Evolutionary conservation across 2,329 filamentous ascomycete species (phyloP).

Genomic region (Colletotrichum coccodes): DNA sequence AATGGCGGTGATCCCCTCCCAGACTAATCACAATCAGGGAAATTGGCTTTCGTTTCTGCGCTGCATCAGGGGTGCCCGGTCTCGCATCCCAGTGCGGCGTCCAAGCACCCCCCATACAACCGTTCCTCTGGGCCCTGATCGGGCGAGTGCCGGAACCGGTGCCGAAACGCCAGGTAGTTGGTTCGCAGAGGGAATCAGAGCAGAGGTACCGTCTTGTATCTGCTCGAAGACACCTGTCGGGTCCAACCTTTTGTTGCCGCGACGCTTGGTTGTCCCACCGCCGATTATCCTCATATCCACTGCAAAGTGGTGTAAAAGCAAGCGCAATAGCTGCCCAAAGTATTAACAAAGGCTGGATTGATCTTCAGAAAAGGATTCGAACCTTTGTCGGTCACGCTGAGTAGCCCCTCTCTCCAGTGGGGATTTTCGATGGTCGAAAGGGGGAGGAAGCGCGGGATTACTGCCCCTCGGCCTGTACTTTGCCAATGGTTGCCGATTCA

Average conservation of each 20-base stretch:
- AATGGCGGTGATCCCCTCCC: constrained; percentile 33
- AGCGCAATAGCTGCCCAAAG: not conserved
- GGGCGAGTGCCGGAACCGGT: constrained; percentile 34
- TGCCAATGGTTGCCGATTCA: not conserved
- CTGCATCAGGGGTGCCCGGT: constrained; percentile 29
- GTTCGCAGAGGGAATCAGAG: constrained; percentile 16
- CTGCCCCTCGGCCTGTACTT: not conserved
- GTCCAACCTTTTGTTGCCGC: not conserved
- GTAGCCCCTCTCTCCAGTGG: not conserved
- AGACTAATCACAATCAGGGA: constrained; percentile 32
- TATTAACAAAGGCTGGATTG: not conserved
- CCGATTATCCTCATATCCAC: constrained; percentile 12
- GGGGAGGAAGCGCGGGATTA: not conserved
- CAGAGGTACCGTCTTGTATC: constrained; percentile 22
- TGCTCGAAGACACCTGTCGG: not conserved
- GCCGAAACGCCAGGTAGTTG: constrained; percentile 31
- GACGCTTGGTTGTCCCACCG: not conserved
- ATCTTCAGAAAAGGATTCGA: not conserved
- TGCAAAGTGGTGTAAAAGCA: not conserved
- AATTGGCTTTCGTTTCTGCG: constrained; percentile 33
- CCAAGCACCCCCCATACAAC: constrained; percentile 33
- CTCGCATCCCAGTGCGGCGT: constrained; percentile 19
- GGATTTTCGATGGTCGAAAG: not conserved
- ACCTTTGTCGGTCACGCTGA: not conserved
- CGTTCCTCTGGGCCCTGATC: constrained; percentile 33